Evolutionary conservation across 306 rosid species (phyloP).

Genomic region (Fragaria ananassa): DNA sequence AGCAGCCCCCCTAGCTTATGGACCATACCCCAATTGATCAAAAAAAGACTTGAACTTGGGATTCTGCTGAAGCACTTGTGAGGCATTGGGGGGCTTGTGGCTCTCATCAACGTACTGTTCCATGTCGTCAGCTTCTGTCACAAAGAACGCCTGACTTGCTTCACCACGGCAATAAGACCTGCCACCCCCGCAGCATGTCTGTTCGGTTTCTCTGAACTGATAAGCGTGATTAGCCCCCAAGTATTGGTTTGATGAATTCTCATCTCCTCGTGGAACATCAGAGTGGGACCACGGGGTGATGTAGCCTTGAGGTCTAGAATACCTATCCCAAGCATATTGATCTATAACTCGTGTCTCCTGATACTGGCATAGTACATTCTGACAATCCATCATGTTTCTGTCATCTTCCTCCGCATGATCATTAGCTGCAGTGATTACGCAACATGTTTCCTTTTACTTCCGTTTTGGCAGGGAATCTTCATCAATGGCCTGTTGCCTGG

Average conservation of each 20-base stretch:
- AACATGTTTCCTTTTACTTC: not conserved
- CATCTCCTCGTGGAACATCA: too few relatives aligned
- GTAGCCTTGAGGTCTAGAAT: accelerated
- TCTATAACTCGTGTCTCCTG: not conserved
- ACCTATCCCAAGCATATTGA: not conserved
- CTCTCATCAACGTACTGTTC: too few relatives aligned
- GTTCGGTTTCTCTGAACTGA: too few relatives aligned
- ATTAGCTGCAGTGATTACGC: not conserved
- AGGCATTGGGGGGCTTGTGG: too few relatives aligned
- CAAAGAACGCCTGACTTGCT: too few relatives aligned
- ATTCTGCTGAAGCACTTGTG: not conserved
- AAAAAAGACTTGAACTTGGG: not conserved
- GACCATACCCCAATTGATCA: not conserved
- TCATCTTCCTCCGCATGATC: not conserved
- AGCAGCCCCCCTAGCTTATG: not conserved
- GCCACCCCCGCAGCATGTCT: too few relatives aligned
- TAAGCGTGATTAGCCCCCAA: not conserved
- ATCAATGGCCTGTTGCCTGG: not conserved
- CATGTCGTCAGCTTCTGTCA: too few relatives aligned
- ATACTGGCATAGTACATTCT: too few relatives aligned
- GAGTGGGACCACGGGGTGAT: not conserved
- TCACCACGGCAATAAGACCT: too few relatives aligned
- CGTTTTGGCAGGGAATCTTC: not conserved
- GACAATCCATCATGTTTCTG: too few relatives aligned
- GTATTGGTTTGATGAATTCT: too few relatives aligned